phyloP scores from a whole-genome alignment of 2,329 filamentous ascomycete species.

The Xylariaceae sp. region DNA sequence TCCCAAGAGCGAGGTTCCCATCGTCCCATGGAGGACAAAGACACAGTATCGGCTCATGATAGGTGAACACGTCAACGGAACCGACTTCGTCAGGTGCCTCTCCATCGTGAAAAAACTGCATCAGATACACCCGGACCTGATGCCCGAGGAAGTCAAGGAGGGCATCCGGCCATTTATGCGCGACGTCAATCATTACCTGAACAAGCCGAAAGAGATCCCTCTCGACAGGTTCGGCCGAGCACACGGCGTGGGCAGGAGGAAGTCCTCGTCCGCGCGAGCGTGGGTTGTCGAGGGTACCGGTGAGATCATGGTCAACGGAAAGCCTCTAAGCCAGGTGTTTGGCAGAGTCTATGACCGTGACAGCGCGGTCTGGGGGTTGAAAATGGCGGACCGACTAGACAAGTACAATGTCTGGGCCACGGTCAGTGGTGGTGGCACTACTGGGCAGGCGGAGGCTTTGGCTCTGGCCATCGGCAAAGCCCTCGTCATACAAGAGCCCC shows the following conservation, averaged over 20 bases:
- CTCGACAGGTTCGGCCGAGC: slow-evolving; percentile 76
- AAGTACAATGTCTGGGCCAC: slow-evolving; percentile 96
- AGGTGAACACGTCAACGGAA: slow-evolving; percentile 67
- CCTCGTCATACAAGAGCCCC: slow-evolving; percentile 84
- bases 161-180: slow-evolving; percentile 68
- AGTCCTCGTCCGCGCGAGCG: slow-evolving; percentile 78
- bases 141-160: slow-evolving; percentile 62
- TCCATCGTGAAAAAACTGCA: slow-evolving; percentile 74
- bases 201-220: slow-evolving; percentile 54
- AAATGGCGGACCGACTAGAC: slow-evolving; percentile 74
- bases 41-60: slow-evolving; percentile 66
- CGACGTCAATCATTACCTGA: slow-evolving; percentile 64
- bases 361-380: slow-evolving; percentile 87
- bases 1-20: slow-evolving; percentile 58
- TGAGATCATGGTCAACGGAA: slow-evolving; percentile 85
- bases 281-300: slow-evolving; percentile 91
- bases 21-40: slow-evolving; percentile 75
- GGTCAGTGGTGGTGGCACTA: slow-evolving; percentile 81
- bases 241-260: slow-evolving; percentile 76
- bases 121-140: slow-evolving; percentile 72
- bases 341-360: slow-evolving; percentile 88
- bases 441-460: slow-evolving; percentile 91
- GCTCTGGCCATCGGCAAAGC: slow-evolving; percentile 86
- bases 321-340: slow-evolving; percentile 75
- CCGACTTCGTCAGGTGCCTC: slow-evolving; percentile 74